These are phyloP conservation scores for Botrytis pseudocinerea DNA, from an alignment of 2,329 filamentous ascomycete species.

Conservation along the genomic window DNA sequence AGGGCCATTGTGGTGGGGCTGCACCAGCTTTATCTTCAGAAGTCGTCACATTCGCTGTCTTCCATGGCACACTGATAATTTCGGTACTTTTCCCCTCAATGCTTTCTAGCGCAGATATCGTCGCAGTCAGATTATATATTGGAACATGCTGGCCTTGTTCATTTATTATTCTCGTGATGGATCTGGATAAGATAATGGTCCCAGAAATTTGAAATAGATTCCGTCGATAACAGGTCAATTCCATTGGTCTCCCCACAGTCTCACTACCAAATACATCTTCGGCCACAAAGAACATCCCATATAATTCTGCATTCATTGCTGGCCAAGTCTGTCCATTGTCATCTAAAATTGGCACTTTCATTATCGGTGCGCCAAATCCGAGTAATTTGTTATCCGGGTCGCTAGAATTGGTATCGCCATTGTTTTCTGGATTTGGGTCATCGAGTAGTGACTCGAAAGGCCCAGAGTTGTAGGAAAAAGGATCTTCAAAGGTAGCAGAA, in stretches of 20 bases:
- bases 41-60: slow-evolving; percentile 50
- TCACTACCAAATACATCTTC: slow-evolving; percentile 69
- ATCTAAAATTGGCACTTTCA: slow-evolving; percentile 64
- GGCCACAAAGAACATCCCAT: slow-evolving; percentile 83
- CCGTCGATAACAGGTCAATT: slow-evolving; percentile 91
- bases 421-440: slow-evolving; percentile 30
- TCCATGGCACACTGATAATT: slow-evolving; percentile 97
- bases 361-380: slow-evolving; percentile 66
- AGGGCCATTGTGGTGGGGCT: slow-evolving; percentile 54
- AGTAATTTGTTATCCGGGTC: slow-evolving; percentile 70
- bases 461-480: slow-evolving; percentile 57
- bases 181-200: slow-evolving; percentile 74
- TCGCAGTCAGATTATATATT: slow-evolving; percentile 75
- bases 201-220: slow-evolving; percentile 96
- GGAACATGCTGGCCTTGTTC: slow-evolving; percentile 79
- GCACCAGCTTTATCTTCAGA: slow-evolving; percentile 46
- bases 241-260: slow-evolving; percentile 59
- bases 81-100: slow-evolving; percentile 91
- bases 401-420: slow-evolving; percentile 26
- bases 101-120: slow-evolving; percentile 83
- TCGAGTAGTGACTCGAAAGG: slow-evolving; percentile 45
- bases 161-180: slow-evolving; percentile 68
- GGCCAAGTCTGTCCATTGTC: slow-evolving; percentile 65
- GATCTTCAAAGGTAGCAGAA: slow-evolving; percentile 64
- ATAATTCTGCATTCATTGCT: slow-evolving; percentile 71